These are phyloP conservation scores for Musa itinerans DNA, from an alignment of 176 grass and related monocot genomes.

Conservation along the genomic window DNA sequence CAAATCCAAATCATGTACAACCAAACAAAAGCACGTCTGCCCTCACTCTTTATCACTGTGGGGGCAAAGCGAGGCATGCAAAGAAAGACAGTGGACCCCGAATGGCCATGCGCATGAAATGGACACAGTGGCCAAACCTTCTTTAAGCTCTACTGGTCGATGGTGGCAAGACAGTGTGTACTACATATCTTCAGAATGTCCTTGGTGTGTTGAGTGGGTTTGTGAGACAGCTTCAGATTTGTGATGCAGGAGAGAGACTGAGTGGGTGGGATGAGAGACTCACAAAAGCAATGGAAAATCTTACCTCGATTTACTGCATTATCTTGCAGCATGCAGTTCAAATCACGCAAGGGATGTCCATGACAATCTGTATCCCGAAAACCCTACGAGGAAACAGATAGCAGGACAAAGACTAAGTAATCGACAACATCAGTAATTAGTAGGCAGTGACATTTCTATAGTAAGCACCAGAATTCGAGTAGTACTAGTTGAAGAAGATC, in stretches of 20 bases:
- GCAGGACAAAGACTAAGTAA: too few species aligned
- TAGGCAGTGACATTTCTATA: too few species aligned
- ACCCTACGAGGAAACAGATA: too few species aligned
- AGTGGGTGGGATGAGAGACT: too few species aligned
- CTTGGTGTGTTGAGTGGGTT: background rate
- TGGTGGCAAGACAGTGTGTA: background rate
- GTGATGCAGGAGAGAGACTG: background rate
- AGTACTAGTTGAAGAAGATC: background rate
- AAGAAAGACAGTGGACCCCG: background rate
- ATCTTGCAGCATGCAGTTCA: too few species aligned
- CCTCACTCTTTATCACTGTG: background rate
- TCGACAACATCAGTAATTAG: too few species aligned
- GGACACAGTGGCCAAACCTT: background rate
- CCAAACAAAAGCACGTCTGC: background rate
- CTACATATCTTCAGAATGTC: background rate
- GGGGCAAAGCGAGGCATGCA: background rate
- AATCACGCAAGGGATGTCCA: too few species aligned
- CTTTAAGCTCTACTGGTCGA: background rate
- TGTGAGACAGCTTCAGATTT: background rate
- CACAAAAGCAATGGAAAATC: too few species aligned
- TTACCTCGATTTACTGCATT: too few species aligned
- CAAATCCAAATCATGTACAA: background rate
- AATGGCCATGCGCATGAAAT: background rate
- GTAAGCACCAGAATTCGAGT: too few species aligned
- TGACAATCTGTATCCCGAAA: too few species aligned